Evolutionary conservation across 164 flowering plant species (phyloP).

Genomic region (grape (Vitis vinifera)): ASM3070453v1 NC_081821.1:4310501-4311000

Average conservation of each 20-base stretch:
- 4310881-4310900: conserved; percentile 24
- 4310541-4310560: conserved; percentile 9
- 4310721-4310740: conserved; percentile 14
- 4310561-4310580: conserved; percentile 1
- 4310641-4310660: not conserved
- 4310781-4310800: conserved; percentile 25
- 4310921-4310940: conserved; percentile 22
- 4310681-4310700: not conserved
- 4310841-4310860: conserved; percentile 15
- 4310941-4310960: conserved; percentile 25
- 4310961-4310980: conserved; percentile 16
- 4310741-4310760: conserved; percentile 25
- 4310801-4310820: conserved; percentile 11
- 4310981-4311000: conserved; percentile 22
- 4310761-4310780: conserved; percentile 24
- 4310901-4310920: conserved; percentile 20
- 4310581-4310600: conserved; percentile 14
- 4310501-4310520: conserved; percentile 29
- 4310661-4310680: no score
- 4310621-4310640: conserved; percentile 7
- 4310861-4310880: conserved; percentile 24
- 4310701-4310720: conserved; percentile 12
- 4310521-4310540: conserved; percentile 16
- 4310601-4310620: conserved; percentile 10
- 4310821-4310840: conserved; percentile 13